These are phyloP conservation scores for Salisapilia sapeloensis DNA, from an alignment of 352 stramenopile genomes.

Conservation along the genomic window DNA sequence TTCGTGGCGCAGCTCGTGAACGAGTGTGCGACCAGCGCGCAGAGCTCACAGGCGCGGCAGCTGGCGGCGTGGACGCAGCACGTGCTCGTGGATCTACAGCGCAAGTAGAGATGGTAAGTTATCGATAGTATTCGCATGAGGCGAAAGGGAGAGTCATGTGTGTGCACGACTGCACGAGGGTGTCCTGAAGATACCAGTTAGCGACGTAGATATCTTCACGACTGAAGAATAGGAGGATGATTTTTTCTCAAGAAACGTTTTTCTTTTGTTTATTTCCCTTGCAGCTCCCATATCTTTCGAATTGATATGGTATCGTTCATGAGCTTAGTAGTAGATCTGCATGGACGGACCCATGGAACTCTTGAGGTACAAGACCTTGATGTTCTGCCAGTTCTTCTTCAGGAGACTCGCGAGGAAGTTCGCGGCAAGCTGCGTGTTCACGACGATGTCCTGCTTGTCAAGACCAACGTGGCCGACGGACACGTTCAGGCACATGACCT, in stretches of 20 bases:
- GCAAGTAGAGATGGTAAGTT: too few species aligned
- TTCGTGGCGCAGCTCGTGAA: conserved; percentile 60
- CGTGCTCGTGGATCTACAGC: conserved; percentile 39
- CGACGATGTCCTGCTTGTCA: conserved; percentile 89
- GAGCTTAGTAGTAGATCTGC: conserved; percentile 99
- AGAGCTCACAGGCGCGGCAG: conserved; percentile 55
- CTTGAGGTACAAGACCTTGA: conserved; percentile 99
- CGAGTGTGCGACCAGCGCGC: conserved; percentile 38
- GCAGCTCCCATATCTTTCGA: too few species aligned
- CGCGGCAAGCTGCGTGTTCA: conserved; percentile 95
- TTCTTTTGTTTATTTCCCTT: too few species aligned
- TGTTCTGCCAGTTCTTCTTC: conserved; percentile 99
- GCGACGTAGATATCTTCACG: too few species aligned
- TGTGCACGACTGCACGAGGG: too few species aligned
- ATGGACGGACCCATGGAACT: conserved; percentile 95
- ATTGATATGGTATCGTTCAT: too few species aligned
- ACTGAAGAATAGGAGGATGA: too few species aligned
- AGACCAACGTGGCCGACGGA: conserved; percentile 95
- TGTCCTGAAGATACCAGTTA: too few species aligned
- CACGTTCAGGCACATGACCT: conserved; percentile 99
- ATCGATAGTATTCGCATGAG: too few species aligned
- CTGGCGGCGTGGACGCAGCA: conserved; percentile 62
- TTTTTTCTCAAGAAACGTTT: too few species aligned
- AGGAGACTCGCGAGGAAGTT: conserved; percentile 99
- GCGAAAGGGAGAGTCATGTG: too few species aligned